Evolutionary conservation across 352 stramenopile genomes (phyloP).

Genomic region (Salisapilia sapeloensis): DNA sequence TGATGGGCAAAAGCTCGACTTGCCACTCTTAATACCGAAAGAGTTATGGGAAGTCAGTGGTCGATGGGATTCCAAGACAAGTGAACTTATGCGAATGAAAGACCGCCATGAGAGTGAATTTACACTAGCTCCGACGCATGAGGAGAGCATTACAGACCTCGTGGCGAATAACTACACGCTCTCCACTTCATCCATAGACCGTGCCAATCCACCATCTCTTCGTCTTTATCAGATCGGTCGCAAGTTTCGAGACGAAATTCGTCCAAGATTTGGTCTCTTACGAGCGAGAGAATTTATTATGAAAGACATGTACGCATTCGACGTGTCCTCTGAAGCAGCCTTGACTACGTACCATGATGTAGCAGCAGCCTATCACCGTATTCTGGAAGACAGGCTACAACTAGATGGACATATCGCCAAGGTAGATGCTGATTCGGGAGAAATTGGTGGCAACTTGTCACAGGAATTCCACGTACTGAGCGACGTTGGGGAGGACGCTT

Average conservation of each 20-base stretch:
- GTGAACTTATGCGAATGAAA: conserved; percentile 69
- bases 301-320: conserved; percentile 87
- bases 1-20: conserved; percentile 64
- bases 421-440: conserved; percentile 74
- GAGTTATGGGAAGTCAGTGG: conserved; percentile 75
- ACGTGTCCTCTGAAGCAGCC: conserved; percentile 35
- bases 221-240: conserved; percentile 75
- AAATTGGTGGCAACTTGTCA: conserved; percentile 77
- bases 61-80: conserved; percentile 62
- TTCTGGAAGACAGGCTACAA: conserved; percentile 42
- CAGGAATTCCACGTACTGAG: conserved; percentile 83
- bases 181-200: too few relatives aligned
- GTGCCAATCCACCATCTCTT: conserved; percentile 22
- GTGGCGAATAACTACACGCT: conserved; percentile 43
- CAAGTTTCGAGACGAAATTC: conserved; percentile 83
- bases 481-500: conserved; percentile 62
- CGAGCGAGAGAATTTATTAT: conserved; percentile 79
- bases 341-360: conserved; percentile 66
- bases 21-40: conserved; percentile 53
- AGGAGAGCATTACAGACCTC: conserved; percentile 73
- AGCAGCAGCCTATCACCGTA: conserved; percentile 57
- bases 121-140: conserved; percentile 65
- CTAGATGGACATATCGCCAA: conserved; percentile 58
- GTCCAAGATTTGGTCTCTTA: conserved; percentile 68
- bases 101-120: conserved; percentile 54